Percentiles rank a stretch among this genome's conserved stretches.
Conservation (phyloP, 1,284 basidiomycete species). For the Trametes hirsuta region DNA sequence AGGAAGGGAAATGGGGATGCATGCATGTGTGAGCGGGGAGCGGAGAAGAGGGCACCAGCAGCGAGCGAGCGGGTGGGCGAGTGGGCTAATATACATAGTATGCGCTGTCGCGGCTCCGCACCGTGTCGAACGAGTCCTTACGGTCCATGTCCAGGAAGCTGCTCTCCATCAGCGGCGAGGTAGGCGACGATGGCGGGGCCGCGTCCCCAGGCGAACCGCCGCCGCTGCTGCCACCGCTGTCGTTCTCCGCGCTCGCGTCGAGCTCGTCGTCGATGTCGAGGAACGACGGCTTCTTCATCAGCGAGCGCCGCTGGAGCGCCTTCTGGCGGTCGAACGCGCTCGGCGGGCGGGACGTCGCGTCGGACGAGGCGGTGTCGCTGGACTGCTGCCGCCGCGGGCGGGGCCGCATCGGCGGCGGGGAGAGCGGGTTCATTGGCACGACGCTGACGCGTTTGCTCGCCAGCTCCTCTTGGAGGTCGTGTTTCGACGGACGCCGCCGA, state of each 20-base stretch:
- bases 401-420: conserved; percentile 39
- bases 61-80: not conserved
- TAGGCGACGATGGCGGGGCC: conserved; percentile 16
- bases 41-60: not conserved
- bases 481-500: conserved; percentile 31
- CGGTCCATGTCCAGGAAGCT: conserved; percentile 69
- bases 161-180: conserved; percentile 36
- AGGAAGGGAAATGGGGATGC: conserved; percentile 2
- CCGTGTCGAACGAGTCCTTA: conserved; percentile 65
- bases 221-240: conserved; percentile 9
- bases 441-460: conserved; percentile 35
- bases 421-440: conserved; percentile 39
- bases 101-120: conserved; percentile 44
- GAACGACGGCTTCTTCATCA: conserved; percentile 72
- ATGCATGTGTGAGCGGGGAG: not conserved
- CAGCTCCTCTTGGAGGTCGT: conserved; percentile 22
- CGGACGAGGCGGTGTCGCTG: conserved; percentile 7
- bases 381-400: conserved; percentile 17
- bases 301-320: conserved; percentile 33
- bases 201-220: not conserved
- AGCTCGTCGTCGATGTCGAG: conserved; percentile 63
- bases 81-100: conserved; percentile 29
- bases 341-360: conserved; percentile 27
- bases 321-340: conserved; percentile 34
- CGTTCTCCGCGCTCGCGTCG: conserved; percentile 39